Evolutionary conservation across 257 asterid genomes (phyloP).

Genomic region (Fraxinus anomala): DNA sequence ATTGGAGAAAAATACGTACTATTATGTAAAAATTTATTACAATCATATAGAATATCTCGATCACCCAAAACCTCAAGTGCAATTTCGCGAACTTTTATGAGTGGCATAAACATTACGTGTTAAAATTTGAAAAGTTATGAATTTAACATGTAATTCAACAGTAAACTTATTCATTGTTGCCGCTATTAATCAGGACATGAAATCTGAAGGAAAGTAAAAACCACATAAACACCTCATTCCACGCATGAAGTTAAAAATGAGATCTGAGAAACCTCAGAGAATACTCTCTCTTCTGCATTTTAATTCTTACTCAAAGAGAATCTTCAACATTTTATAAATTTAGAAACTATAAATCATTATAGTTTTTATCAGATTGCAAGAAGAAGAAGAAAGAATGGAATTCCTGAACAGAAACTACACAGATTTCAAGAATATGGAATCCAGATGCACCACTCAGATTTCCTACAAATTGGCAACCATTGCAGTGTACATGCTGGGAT

Average conservation of each 20-base stretch:
- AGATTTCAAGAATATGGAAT: conserved; percentile 33
- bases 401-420: conserved; percentile 26
- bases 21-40: too few species aligned
- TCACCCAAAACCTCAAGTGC: too few species aligned
- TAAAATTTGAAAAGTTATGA: background rate
- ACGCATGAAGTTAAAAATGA: conserved; percentile 26
- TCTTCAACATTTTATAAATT: background rate
- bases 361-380: background rate
- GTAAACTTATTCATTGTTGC: background rate
- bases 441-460: conserved; percentile 51
- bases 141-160: background rate
- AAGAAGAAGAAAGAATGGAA: conserved; percentile 31
- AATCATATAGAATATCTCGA: too few species aligned
- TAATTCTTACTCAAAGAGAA: background rate
- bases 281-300: background rate
- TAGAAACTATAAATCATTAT: background rate
- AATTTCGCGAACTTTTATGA: too few species aligned
- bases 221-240: conserved; percentile 44
- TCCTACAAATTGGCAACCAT: conserved; percentile 55
- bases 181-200: too few species aligned
- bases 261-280: background rate
- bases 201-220: background rate
- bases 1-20: too few species aligned
- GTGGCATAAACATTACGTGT: too few species aligned
- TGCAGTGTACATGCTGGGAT: conserved; percentile 77